Evolutionary conservation across 768 basidiomycete species (phyloP).

Genomic region (Mycena venus): DNA sequence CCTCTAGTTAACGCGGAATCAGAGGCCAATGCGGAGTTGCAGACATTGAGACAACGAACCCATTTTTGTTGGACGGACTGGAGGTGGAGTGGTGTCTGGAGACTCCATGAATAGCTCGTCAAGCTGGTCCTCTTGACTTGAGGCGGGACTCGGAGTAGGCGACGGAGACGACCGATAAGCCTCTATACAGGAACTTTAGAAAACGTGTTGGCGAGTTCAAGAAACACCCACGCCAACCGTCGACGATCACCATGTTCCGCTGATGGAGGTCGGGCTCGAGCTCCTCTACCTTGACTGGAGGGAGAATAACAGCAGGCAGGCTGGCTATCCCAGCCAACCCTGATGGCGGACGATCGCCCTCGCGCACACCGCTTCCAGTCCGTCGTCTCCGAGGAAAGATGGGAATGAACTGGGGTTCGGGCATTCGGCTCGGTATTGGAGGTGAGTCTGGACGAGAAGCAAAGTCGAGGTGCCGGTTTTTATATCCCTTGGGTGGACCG

Average conservation of each 20-base stretch:
- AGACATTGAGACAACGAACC: slow-evolving; percentile 50
- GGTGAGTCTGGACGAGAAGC: slow-evolving; percentile 45
- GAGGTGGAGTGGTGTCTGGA: slow-evolving; percentile 59
- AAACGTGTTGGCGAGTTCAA: not conserved
- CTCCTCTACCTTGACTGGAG: slow-evolving; percentile 47
- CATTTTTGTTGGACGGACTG: slow-evolving; percentile 57
- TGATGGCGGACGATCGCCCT: slow-evolving; percentile 13
- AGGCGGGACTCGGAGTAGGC: slow-evolving; percentile 54
- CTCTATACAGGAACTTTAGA: slow-evolving; percentile 40
- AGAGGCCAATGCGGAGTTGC: not conserved
- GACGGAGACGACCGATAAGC: slow-evolving; percentile 59
- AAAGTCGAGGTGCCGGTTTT: slow-evolving; percentile 30
- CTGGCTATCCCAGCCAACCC: slow-evolving; percentile 39
- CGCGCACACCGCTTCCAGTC: slow-evolving; percentile 33
- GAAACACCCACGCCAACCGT: slow-evolving; percentile 71
- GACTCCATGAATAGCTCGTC: slow-evolving; percentile 69
- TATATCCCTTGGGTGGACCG: slow-evolving; percentile 26
- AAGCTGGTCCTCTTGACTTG: slow-evolving; percentile 61
- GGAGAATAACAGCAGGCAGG: slow-evolving; percentile 43
- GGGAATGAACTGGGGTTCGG: slow-evolving; percentile 39
- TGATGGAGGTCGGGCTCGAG: slow-evolving; percentile 59
- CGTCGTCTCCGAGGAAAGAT: slow-evolving; percentile 56
- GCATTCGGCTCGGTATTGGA: slow-evolving; percentile 41
- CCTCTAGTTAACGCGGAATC: slow-evolving; percentile 51
- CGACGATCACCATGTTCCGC: slow-evolving; percentile 69